phyloP scores from a whole-genome alignment of 768 basidiomycete genomes.

The Collybia nuda region DNA sequence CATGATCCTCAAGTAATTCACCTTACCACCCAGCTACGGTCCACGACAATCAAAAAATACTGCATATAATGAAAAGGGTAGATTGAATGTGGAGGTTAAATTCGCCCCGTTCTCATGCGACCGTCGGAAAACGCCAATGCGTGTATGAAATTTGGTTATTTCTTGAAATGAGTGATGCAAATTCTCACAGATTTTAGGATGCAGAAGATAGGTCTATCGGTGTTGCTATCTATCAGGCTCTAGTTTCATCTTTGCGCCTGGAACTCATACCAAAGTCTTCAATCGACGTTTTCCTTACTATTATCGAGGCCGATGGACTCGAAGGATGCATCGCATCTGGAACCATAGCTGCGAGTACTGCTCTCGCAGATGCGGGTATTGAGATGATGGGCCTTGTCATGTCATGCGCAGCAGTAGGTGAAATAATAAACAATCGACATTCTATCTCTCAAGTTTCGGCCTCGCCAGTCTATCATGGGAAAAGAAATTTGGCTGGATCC shows the following conservation, averaged over 20 bases:
- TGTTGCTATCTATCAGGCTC: slow-evolving; percentile 80
- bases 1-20: slow-evolving; percentile 4
- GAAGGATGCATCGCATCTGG: slow-evolving; percentile 88
- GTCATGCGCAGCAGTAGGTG: slow-evolving; percentile 75
- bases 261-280: slow-evolving; percentile 93
- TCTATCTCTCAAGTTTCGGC: not conserved
- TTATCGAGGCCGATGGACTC: slow-evolving; percentile 92
- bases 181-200: slow-evolving; percentile 56
- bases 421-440: not conserved
- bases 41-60: slow-evolving; percentile 82
- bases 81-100: slow-evolving; percentile 93
- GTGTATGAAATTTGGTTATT: slow-evolving; percentile 50
- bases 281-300: slow-evolving; percentile 86
- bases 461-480: slow-evolving; percentile 56
- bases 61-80: slow-evolving; percentile 84
- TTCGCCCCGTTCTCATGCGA: slow-evolving; percentile 91
- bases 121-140: slow-evolving; percentile 77
- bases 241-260: slow-evolving; percentile 80
- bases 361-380: slow-evolving; percentile 90
- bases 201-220: slow-evolving; percentile 90
- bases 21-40: slow-evolving; percentile 57
- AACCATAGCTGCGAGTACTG: slow-evolving; percentile 83
- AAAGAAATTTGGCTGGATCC: slow-evolving; percentile 80
- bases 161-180: slow-evolving; percentile 12
- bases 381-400: slow-evolving; percentile 88